Evolutionary conservation across 2,329 filamentous ascomycete species (phyloP).

Genomic region (Neofusicoccum kwambonambiense): DNA sequence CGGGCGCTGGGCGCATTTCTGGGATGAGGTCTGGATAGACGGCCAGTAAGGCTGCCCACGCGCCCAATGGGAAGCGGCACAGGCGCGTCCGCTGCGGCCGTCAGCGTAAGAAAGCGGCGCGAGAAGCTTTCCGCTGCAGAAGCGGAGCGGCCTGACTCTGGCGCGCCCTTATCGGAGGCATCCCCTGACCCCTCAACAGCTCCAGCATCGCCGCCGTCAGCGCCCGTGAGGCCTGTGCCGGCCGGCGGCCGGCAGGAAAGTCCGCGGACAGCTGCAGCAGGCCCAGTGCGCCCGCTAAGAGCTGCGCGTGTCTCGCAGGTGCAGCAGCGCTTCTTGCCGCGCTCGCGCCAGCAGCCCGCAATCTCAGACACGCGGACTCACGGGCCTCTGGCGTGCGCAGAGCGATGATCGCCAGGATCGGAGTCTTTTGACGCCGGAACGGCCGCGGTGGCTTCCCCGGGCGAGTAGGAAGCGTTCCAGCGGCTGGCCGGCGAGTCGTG

Average conservation of each 20-base stretch:
- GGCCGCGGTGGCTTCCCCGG: conserved; percentile 8
- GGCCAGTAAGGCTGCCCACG: background rate
- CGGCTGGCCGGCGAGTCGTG: background rate
- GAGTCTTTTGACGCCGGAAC: conserved; percentile 14
- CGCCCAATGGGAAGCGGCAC: background rate
- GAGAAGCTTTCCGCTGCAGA: background rate
- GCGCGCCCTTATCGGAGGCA: background rate
- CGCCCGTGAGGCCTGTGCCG: background rate
- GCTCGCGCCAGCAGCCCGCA: background rate
- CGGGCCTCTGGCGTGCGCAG: background rate
- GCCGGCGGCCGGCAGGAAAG: background rate
- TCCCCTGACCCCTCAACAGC: background rate
- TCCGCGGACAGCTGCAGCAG: background rate
- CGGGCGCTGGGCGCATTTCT: background rate
- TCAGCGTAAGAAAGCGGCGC: background rate
- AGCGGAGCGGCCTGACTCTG: background rate
- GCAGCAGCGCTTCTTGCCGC: background rate
- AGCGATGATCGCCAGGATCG: conserved; percentile 7
- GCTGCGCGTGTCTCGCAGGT: conserved; percentile 1
- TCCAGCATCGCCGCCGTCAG: background rate
- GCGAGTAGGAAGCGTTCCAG: conserved; percentile 11
- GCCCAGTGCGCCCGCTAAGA: background rate
- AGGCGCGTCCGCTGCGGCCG: background rate
- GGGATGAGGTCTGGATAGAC: conserved; percentile 5
- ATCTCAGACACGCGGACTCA: conserved; percentile 16